Evolutionary conservation across 495 filamentous ascomycete species (phyloP).

Genomic region (Hypoxylon subgilvum): DNA sequence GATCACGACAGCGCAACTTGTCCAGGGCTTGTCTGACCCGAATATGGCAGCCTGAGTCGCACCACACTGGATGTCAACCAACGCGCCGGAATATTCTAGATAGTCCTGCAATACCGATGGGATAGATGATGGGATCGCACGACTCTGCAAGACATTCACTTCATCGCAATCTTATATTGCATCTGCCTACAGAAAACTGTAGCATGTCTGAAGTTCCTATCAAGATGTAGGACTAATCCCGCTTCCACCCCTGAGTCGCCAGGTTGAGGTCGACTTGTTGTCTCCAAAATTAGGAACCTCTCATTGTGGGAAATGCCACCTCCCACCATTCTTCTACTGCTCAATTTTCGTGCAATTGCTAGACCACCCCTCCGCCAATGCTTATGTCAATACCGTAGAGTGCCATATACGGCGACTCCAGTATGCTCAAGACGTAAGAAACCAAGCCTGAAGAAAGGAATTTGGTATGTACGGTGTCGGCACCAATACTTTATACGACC

Average conservation of each 20-base stretch:
- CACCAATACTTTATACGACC: slow-evolving; percentile 36
- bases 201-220: neutral
- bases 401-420: slow-evolving; percentile 12
- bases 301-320: too few species aligned
- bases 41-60: neutral
- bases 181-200: too few species aligned
- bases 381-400: slow-evolving; percentile 24
- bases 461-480: slow-evolving; percentile 30
- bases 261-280: slow-evolving; percentile 3
- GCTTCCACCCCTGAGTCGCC: too few species aligned
- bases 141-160: too few species aligned
- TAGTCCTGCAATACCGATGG: too few species aligned
- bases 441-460: slow-evolving; percentile 9
- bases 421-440: slow-evolving; percentile 12
- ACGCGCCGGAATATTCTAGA: neutral
- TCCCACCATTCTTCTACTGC: neutral
- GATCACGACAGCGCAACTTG: too few species aligned
- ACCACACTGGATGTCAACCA: neutral
- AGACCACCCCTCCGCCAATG: slow-evolving; percentile 23
- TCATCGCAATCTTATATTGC: too few species aligned
- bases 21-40: neutral
- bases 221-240: too few species aligned
- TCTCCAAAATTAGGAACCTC: too few species aligned
- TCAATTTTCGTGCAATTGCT: slow-evolving; percentile 11
- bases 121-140: too few species aligned